Evolutionary conservation across 176 grass and related monocot species (phyloP).

Genomic region (Hyparrhenia diplandra): DNA sequence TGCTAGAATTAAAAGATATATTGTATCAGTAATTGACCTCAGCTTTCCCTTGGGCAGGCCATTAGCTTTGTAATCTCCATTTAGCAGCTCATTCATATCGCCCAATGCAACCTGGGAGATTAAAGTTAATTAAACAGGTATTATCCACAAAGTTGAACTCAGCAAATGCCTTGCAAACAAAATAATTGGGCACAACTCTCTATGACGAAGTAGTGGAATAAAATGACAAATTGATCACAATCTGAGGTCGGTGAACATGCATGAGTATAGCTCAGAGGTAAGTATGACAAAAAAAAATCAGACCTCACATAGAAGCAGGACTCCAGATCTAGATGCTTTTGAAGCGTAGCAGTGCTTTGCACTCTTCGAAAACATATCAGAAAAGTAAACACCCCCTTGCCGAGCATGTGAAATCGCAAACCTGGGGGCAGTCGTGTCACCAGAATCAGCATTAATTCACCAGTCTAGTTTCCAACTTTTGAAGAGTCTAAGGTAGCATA

Average conservation of each 20-base stretch:
- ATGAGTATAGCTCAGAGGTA: background rate
- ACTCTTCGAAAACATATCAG: slow-evolving; percentile 98
- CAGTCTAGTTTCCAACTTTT: background rate
- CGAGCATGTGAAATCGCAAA: slow-evolving; percentile 95
- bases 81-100: no score
- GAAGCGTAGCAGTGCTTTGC: slow-evolving; percentile 90
- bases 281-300: background rate
- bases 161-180: no score
- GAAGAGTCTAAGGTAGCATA: background rate
- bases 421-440: slow-evolving; percentile 37
- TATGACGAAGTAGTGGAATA: no score
- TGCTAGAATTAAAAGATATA: no score
- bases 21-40: no score
- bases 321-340: slow-evolving; percentile 62
- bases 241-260: background rate
- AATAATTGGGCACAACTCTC: no score
- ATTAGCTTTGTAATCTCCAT: no score
- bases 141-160: no score
- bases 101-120: no score
- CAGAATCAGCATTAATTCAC: background rate
- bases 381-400: slow-evolving; percentile 88
- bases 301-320: slow-evolving; percentile 88
- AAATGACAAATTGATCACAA: background rate
- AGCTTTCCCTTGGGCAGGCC: no score
- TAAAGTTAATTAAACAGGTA: no score